A percentile compares a stretch with the other conserved stretches of the same genome.
Conservation (phyloP, 2,329 filamentous ascomycete genomes). For the Corinectria fuckeliana region DNA sequence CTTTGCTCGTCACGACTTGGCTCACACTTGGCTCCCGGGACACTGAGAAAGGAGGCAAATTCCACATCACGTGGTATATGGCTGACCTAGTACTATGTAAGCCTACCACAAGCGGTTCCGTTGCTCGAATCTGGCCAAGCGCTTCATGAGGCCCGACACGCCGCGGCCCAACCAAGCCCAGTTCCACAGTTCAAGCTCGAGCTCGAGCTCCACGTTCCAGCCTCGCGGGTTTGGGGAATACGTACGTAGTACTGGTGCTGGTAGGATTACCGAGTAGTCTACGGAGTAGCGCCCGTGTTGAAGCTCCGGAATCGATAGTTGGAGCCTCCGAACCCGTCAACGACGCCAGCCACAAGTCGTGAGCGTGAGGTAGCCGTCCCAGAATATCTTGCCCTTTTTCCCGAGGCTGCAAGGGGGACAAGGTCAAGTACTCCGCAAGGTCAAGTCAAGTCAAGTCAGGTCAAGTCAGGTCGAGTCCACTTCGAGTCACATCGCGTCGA, state of each 20-base stretch:
- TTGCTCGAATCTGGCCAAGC: slow-evolving; percentile 17
- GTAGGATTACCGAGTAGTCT: background rate
- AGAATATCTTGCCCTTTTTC: too few species aligned
- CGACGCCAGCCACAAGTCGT: background rate
- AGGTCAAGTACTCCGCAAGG: too few species aligned
- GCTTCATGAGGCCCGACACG: slow-evolving; percentile 18
- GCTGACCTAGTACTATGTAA: background rate
- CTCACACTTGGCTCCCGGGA: slow-evolving; percentile 14
- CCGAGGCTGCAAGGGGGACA: background rate
- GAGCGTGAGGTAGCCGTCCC: background rate
- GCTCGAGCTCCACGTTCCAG: slow-evolving; percentile 7
- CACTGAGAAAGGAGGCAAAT: slow-evolving; percentile 24
- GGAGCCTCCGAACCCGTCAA: slow-evolving; percentile 3
- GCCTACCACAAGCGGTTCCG: slow-evolving; percentile 23
- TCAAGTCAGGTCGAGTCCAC: background rate
- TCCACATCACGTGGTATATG: slow-evolving; percentile 26
- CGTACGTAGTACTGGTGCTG: too few species aligned
- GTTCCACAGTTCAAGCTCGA: too few species aligned
- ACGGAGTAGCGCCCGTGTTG: background rate
- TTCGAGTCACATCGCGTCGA: background rate
- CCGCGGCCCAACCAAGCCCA: slow-evolving; percentile 22
- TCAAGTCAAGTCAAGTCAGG: background rate
- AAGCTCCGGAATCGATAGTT: background rate
- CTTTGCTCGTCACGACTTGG: slow-evolving; percentile 2
- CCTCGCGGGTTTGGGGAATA: slow-evolving; percentile 6